Evolutionary conservation across 176 grass and related monocot species (phyloP).

Genomic region (Oryza meridionalis): DNA sequence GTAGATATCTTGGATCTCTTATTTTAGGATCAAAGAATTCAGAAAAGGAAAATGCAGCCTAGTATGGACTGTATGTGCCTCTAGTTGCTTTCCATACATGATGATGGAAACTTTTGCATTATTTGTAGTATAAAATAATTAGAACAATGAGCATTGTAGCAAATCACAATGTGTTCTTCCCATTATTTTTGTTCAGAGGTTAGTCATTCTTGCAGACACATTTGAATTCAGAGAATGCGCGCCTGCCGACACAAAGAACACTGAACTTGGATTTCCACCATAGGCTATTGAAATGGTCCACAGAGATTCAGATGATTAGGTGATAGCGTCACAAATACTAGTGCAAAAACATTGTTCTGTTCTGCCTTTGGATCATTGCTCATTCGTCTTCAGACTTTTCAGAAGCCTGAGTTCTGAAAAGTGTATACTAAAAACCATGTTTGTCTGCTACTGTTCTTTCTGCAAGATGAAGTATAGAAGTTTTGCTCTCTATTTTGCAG

Average conservation of each 20-base stretch:
- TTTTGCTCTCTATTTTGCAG: conserved; percentile 22
- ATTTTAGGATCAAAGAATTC: background rate
- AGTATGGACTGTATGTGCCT: background rate
- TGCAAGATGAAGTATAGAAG: conserved; percentile 13
- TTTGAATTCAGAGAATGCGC: background rate
- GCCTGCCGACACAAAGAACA: background rate
- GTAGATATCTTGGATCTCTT: background rate
- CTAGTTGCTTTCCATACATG: background rate
- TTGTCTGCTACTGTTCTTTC: conserved; percentile 8
- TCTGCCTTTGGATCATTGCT: background rate
- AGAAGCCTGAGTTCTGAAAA: conserved; percentile 4
- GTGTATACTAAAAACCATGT: background rate
- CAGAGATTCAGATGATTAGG: background rate
- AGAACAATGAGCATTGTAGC: background rate
- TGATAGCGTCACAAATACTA: background rate
- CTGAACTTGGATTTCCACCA: background rate
- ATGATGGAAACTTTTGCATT: background rate
- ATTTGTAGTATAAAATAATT: background rate
- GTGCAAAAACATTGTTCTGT: background rate
- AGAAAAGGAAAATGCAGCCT: background rate
- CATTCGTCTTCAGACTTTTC: conserved; percentile 14
- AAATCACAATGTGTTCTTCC: background rate
- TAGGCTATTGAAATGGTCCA: conserved; percentile 5
- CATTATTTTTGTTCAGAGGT: background rate
- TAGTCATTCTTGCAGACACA: background rate